Percentiles rank a stretch among this genome's conserved stretches.
These are phyloP conservation scores for Fusarium duplospermum DNA, from an alignment of 2,329 filamentous ascomycete genomes.

Conservation along the genomic window DNA sequence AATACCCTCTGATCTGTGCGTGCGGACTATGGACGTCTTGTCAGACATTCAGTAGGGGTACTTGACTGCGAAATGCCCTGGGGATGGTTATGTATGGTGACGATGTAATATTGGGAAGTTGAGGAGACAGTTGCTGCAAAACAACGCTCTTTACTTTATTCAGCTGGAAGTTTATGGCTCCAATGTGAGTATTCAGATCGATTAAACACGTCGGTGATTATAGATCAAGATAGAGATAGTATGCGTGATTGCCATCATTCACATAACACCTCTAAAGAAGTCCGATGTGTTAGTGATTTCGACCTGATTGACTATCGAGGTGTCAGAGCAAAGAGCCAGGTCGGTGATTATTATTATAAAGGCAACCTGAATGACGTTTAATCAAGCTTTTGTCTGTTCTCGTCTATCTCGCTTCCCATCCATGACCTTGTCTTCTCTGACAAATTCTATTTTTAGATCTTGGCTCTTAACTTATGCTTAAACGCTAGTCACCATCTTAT, in stretches of 20 bases:
- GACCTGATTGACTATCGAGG: not conserved
- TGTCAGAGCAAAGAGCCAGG: not conserved
- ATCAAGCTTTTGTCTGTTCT: not conserved
- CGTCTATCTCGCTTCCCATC: not conserved
- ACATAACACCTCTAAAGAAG: not conserved
- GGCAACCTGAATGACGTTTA: no score
- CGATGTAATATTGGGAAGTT: fast-evolving
- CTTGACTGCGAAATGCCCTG: not conserved
- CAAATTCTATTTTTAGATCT: not conserved
- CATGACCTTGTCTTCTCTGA: not conserved
- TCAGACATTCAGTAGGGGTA: not conserved
- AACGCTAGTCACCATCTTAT: not conserved
- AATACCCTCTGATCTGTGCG: not conserved
- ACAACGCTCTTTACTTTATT: no score
- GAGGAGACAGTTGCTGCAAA: not conserved
- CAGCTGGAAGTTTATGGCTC: not conserved
- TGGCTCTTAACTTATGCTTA: not conserved
- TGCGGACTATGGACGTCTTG: not conserved
- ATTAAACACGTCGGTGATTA: not conserved
- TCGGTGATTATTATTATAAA: no score
- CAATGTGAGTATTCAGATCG: not conserved
- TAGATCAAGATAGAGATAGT: not conserved
- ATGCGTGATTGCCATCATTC: not conserved
- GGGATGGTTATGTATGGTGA: not conserved
- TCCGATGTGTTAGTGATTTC: not conserved